phyloP scores from a whole-genome alignment of 2,329 filamentous ascomycete species.

The Tolypocladium inflatum region DNA sequence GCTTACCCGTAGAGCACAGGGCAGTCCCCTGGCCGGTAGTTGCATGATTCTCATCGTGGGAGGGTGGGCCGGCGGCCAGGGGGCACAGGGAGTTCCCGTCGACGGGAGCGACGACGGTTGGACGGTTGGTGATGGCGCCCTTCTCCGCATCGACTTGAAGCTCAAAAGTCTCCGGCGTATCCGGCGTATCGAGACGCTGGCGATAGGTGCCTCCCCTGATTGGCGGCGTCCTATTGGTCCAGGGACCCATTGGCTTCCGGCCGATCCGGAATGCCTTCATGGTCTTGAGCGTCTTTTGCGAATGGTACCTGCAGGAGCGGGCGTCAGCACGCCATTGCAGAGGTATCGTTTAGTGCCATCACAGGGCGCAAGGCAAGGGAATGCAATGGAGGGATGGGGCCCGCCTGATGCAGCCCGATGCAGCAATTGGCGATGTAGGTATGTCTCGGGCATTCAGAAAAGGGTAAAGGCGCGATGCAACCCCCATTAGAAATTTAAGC shows the following conservation, averaged over 20 bases:
- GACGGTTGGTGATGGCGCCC: not conserved
- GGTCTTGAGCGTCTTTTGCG: slow-evolving; percentile 37
- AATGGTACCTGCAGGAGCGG: slow-evolving; percentile 43
- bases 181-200: slow-evolving; percentile 6
- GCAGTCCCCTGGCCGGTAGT: not conserved
- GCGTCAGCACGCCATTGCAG: slow-evolving; percentile 5
- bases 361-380: not conserved
- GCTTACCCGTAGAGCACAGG: not conserved
- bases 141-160: slow-evolving; percentile 4
- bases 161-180: slow-evolving; percentile 8
- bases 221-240: slow-evolving; percentile 50
- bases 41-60: not conserved
- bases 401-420: not conserved
- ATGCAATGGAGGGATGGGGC: not conserved
- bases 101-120: not conserved
- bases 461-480: not conserved
- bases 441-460: not conserved
- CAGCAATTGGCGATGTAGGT: not conserved
- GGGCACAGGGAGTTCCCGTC: not conserved
- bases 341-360: not conserved
- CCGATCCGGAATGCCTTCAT: slow-evolving; percentile 55
- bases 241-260: slow-evolving; percentile 40
- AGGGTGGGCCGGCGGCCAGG: not conserved
- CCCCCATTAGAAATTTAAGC: not conserved
- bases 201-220: slow-evolving; percentile 40